Evolutionary conservation across 768 basidiomycete genomes (phyloP), one percentile per base, ranked within the genome.

Genomic region (Sporobolomyces pararoseus): DNA sequence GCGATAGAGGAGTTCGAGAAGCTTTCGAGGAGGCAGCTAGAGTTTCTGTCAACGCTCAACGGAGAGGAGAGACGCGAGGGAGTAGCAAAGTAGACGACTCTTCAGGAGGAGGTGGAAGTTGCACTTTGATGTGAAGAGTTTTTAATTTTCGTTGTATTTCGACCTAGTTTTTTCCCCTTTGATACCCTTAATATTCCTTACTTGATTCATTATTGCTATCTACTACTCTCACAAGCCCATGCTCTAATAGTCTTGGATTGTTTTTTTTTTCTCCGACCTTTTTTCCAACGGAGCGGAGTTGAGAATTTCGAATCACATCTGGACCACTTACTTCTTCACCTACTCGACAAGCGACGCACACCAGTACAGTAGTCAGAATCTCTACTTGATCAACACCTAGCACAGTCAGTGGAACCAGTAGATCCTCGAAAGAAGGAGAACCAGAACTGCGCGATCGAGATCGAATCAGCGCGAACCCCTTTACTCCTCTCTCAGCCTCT

Each of bases 1-100:
- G 95, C 77, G 94, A 96, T 75, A 86, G 95, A 55, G 95, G 95
- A 6, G 93, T 98, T 16, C 83, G 86, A 34, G 94, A 98, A 78
- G 92, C 94, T 13, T 93, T 98, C 77, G 85, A 89, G 74, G 95
- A 97, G 78, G 75, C 90, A 7, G 91, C 90, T 0, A 86, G 90
- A 3, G 90, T 91, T 16, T 89, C 90, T 32, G 80, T 93, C 65
- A 86, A 84, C 71, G 88, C 88, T 1, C 61, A 29, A 1, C 62
- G 66, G 29, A 64, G 63, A 35, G 75, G 70, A 7, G 70, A 69
- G 60, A 72, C 70, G 7, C 53, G 65, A 3, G 74, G 72, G 14
- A 68, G 66, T 55, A 51, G 19, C n/a, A n/a, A n/a, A 35, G 29
- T 52, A 27, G 63, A 65, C 7, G 66, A 37, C 5, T 27, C 51